Evolutionary conservation across 257 asterid genomes (phyloP), one percentile per base, ranked within the genome.

Genomic region (Ehretia macrophylla): DNA sequence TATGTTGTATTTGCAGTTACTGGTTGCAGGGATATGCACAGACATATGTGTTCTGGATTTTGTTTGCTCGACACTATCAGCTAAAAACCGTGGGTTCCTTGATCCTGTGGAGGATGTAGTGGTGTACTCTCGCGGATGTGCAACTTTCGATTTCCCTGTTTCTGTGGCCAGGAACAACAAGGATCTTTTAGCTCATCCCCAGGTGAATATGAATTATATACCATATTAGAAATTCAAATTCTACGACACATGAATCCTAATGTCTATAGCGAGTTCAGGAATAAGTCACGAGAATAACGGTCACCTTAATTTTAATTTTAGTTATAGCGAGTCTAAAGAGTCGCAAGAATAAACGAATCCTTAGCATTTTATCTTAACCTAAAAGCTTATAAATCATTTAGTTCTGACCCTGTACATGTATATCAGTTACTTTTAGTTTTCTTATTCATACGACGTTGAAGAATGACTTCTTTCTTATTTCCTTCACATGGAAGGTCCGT

Each of bases 1-100:
- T 56, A 21, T 49, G 59, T 22, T 51, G 13, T 59, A 17, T 39
- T 65, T 47, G 58, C 37, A 86, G 95, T 46, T 83, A 71, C 4
- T 83, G 73, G 88, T 86, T 38, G 78, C 74, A 37, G 92, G 95
- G 9, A 23, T 73, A 38, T 86, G 95, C 77, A 86, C 95, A 4
- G 95, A 86, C 68, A 83, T 86, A 5, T 83, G 95, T 11, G 95
- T 86, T 57, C 72, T 86, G 66, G 95, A 86, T 74, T 83, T 86
- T n/a, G 87, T 81, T 18, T 79, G 89, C 73, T 83, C 92, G 32
- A 70, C 89, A 5, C 17, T 86, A 68, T 86, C 95, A 4, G 95
- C 89, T 14, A 83, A 63, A 60, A 86, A 73, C 70, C 84, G 56
- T 1, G 83, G 95, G 0, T 46, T 86, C 5, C 85, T 86, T 39